phyloP scores from a whole-genome alignment of 495 filamentous ascomycete genomes.

The Achaetomiella virescens region DNA sequence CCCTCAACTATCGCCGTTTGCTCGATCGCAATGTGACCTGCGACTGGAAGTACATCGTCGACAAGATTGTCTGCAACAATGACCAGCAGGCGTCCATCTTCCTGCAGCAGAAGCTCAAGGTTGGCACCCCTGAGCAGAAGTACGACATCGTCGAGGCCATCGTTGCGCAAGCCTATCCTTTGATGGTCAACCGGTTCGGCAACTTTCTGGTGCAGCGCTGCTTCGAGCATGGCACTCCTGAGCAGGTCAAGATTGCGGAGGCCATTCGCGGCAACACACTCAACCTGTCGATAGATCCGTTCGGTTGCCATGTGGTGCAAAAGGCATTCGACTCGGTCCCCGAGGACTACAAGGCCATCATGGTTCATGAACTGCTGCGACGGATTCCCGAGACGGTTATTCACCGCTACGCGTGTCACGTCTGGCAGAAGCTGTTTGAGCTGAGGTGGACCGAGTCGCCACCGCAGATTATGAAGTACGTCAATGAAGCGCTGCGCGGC shows the following conservation, averaged over 20 bases:
- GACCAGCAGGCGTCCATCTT: slow-evolving; percentile 99
- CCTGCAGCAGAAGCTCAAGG: slow-evolving; percentile 96
- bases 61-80: slow-evolving; percentile 98
- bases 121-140: slow-evolving; percentile 91
- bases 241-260: slow-evolving; percentile 93
- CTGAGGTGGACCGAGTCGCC: slow-evolving; percentile 90
- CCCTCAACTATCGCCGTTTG: slow-evolving; percentile 93
- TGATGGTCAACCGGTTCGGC: slow-evolving; percentile 98
- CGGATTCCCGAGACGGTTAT: slow-evolving; percentile 97
- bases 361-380: slow-evolving; percentile 94
- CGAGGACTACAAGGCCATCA: slow-evolving; percentile 94
- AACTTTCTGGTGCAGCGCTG: slow-evolving; percentile 98
- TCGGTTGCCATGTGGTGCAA: slow-evolving; percentile 96
- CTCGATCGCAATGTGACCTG: slow-evolving; percentile 94
- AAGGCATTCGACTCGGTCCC: slow-evolving; percentile 97
- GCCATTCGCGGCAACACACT: slow-evolving; percentile 93
- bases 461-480: slow-evolving; percentile 96
- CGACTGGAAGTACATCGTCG: slow-evolving; percentile 99
- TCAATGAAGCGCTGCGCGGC: slow-evolving; percentile 88
- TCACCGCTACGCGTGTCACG: slow-evolving; percentile 96
- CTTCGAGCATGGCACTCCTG: slow-evolving; percentile 94
- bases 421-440: slow-evolving; percentile 99
- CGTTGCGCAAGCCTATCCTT: slow-evolving; percentile 85
- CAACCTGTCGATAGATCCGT: slow-evolving; percentile 93
- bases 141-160: slow-evolving; percentile 96